These are phyloP conservation scores for Daldinia vernicosa DNA, from an alignment of 495 filamentous ascomycete genomes.

Conservation along the genomic window DNA sequence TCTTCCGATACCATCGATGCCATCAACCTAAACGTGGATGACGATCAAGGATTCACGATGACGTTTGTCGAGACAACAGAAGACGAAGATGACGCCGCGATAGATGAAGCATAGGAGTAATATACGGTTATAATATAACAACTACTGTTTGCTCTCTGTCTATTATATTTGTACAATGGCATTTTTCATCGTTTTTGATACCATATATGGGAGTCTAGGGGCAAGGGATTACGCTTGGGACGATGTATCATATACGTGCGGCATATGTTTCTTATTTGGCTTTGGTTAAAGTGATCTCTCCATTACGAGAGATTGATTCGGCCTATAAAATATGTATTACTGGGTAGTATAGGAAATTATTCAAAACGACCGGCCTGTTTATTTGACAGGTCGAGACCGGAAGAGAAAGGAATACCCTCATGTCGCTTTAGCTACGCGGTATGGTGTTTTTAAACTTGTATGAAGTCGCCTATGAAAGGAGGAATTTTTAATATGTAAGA, in stretches of 20 bases:
- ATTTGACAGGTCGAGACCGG: slow-evolving; percentile 30
- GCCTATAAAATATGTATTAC: slow-evolving; percentile 26
- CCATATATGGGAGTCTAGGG: slow-evolving; percentile 38
- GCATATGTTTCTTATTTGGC: slow-evolving; percentile 12
- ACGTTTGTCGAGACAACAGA: slow-evolving; percentile 59
- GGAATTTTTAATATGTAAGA: too few species aligned
- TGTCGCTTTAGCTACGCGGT: too few species aligned
- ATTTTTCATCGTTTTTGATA: slow-evolving; percentile 40
- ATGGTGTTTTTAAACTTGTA: too few species aligned
- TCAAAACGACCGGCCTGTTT: slow-evolving; percentile 32
- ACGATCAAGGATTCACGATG: slow-evolving; percentile 58
- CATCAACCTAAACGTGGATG: slow-evolving; percentile 61
- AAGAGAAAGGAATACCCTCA: not conserved
- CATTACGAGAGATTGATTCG: slow-evolving; percentile 6
- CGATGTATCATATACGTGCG: slow-evolving; percentile 19
- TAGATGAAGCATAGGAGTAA: slow-evolving; percentile 12
- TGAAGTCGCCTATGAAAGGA: too few species aligned
- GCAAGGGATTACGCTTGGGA: slow-evolving; percentile 22
- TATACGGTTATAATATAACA: slow-evolving; percentile 8
- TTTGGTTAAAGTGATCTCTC: slow-evolving; percentile 16
- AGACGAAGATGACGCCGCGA: slow-evolving; percentile 51
- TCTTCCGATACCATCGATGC: slow-evolving; percentile 50
- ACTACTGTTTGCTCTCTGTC: slow-evolving; percentile 10
- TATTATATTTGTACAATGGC: slow-evolving; percentile 11
- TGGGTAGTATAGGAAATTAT: slow-evolving; percentile 36